Evolutionary conservation across 2,329 filamentous ascomycete species (phyloP).

Genomic region (Talaromyces sp.): DNA sequence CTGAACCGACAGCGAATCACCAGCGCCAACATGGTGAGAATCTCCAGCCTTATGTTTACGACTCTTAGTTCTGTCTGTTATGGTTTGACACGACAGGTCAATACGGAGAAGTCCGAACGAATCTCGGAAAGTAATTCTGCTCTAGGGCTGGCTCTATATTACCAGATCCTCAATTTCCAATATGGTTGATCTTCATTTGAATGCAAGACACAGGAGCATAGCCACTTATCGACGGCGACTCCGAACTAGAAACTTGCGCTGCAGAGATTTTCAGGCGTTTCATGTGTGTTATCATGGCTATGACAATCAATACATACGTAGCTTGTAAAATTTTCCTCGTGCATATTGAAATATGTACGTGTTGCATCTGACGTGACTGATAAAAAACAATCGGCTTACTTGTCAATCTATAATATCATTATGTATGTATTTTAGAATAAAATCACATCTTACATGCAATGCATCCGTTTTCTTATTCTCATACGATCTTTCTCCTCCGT

Average conservation of each 20-base stretch:
- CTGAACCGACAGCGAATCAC: not conserved
- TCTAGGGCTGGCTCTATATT: not conserved
- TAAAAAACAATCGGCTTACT: not conserved
- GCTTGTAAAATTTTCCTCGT: not conserved
- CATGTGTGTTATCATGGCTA: not conserved
- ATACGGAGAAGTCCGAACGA: not conserved
- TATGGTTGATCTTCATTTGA: not conserved
- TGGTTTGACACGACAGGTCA: not conserved
- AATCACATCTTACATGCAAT: conserved; percentile 16
- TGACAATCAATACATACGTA: not conserved
- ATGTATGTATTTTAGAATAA: conserved; percentile 13
- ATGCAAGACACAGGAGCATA: not conserved
- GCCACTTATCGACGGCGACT: not conserved
- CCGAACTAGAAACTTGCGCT: not conserved
- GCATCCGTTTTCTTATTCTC: conserved; percentile 23
- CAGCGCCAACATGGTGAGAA: not conserved
- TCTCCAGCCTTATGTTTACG: not conserved
- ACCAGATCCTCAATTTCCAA: not conserved
- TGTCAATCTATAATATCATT: conserved; percentile 13
- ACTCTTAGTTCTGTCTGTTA: not conserved
- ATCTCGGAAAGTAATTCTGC: not conserved
- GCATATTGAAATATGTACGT: not conserved
- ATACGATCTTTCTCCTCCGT: conserved; percentile 25
- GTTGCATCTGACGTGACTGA: not conserved
- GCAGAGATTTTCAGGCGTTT: not conserved